phyloP scores from a whole-genome alignment of 148 eudicot genomes.

The Cornus suecica region DNA sequence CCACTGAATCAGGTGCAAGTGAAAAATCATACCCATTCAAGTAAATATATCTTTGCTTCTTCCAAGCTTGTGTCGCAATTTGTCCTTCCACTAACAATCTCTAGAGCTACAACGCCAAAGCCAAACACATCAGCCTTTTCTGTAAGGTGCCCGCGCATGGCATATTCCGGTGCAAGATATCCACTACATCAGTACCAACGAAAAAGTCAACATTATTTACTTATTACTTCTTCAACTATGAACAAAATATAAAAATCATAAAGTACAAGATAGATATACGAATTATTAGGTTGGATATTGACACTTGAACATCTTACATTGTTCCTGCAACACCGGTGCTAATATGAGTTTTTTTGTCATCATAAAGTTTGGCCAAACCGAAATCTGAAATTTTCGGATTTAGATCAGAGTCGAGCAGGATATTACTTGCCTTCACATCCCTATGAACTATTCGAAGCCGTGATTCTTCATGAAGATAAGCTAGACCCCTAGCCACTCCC shows the following conservation, averaged over 20 bases:
- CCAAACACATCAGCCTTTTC: slow-evolving; percentile 92
- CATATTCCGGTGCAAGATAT: slow-evolving; percentile 96
- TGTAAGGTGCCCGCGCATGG: slow-evolving; percentile 88
- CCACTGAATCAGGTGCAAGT: neutral
- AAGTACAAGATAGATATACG: neutral
- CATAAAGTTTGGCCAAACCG: slow-evolving; percentile 91
- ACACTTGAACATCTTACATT: slow-evolving; percentile 42
- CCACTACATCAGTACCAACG: slow-evolving; percentile 45
- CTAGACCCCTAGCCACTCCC: slow-evolving; percentile 84
- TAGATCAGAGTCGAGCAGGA: slow-evolving; percentile 73
- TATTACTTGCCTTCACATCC: slow-evolving; percentile 91
- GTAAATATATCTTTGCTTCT: slow-evolving; percentile 64
- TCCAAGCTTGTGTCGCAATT: slow-evolving; percentile 57
- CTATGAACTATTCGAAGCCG: slow-evolving; percentile 76
- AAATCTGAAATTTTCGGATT: slow-evolving; percentile 89
- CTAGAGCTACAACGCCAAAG: slow-evolving; percentile 83
- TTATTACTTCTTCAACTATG: neutral
- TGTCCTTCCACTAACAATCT: slow-evolving; percentile 74
- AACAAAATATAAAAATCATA: neutral
- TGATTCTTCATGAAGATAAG: slow-evolving; percentile 87
- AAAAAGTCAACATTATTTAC: neutral
- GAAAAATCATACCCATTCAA: slow-evolving; percentile 69
- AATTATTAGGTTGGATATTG: neutral
- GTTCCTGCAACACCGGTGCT: slow-evolving; percentile 95
- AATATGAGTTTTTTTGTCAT: slow-evolving; percentile 82